Evolutionary conservation across 495 filamentous ascomycete species (phyloP).

Genomic region (Xylaria flabelliformis): DNA sequence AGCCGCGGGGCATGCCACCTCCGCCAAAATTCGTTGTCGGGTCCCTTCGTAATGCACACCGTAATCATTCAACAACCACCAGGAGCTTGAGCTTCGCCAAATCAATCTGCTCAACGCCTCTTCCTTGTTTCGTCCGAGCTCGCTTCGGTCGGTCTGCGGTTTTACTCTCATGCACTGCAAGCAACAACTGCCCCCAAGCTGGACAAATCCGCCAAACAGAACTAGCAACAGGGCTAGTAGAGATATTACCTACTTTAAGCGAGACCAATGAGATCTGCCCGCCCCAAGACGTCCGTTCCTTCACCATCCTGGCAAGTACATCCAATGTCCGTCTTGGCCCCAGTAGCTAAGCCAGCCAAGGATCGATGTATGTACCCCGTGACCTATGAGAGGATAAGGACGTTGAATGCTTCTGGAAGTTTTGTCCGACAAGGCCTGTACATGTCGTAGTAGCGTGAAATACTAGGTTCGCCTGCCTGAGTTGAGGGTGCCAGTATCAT

Average conservation of each 20-base stretch:
- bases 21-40: background rate
- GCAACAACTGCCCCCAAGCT: background rate
- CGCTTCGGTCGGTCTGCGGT: conserved; percentile 16
- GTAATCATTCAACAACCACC: background rate
- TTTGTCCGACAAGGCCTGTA: background rate
- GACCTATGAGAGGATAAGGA: conserved; percentile 14
- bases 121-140: background rate
- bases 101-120: background rate
- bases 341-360: conserved; percentile 3
- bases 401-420: conserved; percentile 16
- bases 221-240: background rate
- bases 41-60: background rate
- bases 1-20: background rate
- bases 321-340: background rate
- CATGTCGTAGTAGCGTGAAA: background rate
- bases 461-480: background rate
- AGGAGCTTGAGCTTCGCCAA: background rate
- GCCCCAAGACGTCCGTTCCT: background rate
- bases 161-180: conserved; percentile 15
- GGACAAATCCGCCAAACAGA: conserved; percentile 8
- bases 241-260: conserved; percentile 16
- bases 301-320: background rate
- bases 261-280: conserved; percentile 9
- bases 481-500: background rate
- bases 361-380: background rate